A percentile compares a stretch with the other conserved stretches of the same genome.
phyloP scores from a whole-genome alignment of 352 stramenopile genomes.

The Globisporangium lucens region DNA sequence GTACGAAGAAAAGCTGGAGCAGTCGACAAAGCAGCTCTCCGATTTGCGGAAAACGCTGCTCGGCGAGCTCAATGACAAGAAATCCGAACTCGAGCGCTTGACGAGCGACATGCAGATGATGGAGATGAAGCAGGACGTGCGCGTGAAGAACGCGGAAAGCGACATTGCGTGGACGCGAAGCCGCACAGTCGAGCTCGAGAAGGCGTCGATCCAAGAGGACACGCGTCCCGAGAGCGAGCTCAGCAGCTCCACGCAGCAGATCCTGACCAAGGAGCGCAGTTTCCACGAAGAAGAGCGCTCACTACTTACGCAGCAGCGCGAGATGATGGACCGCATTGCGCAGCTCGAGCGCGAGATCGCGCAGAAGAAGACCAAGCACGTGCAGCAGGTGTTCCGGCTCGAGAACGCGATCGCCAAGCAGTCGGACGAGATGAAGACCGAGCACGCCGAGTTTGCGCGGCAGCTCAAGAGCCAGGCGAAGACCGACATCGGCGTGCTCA shows the following conservation, averaged over 20 bases:
- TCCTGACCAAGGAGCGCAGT: slow-evolving; percentile 43
- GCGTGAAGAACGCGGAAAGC: slow-evolving; percentile 45
- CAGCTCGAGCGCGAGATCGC: slow-evolving; percentile 53
- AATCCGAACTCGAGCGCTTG: slow-evolving; percentile 42
- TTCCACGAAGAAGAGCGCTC: slow-evolving; percentile 57
- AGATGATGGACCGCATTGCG: slow-evolving; percentile 53
- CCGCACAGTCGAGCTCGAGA: slow-evolving; percentile 45
- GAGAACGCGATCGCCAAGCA: slow-evolving; percentile 38
- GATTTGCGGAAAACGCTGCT: slow-evolving; percentile 41
- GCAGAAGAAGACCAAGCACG: slow-evolving; percentile 59
- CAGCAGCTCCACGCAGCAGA: slow-evolving; percentile 30
- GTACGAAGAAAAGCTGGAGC: slow-evolving; percentile 43
- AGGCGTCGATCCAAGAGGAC: slow-evolving; percentile 27
- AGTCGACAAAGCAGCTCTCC: slow-evolving; percentile 49
- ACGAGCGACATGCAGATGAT: slow-evolving; percentile 46
- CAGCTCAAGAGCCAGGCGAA: slow-evolving; percentile 60
- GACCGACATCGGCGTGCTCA: slow-evolving; percentile 41
- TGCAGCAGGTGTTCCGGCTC: slow-evolving; percentile 46
- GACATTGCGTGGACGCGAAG: slow-evolving; percentile 54
- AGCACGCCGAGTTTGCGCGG: slow-evolving; percentile 45
- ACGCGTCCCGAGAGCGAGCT: slow-evolving; percentile 30
- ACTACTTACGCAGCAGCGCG: slow-evolving; percentile 50
- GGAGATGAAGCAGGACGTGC: slow-evolving; percentile 55
- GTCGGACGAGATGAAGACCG: slow-evolving; percentile 31
- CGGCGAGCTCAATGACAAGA: slow-evolving; percentile 45